These are phyloP conservation scores for Boletus rufocinnamomeus DNA, from an alignment of 768 basidiomycete genomes.

Conservation along the genomic window DNA sequence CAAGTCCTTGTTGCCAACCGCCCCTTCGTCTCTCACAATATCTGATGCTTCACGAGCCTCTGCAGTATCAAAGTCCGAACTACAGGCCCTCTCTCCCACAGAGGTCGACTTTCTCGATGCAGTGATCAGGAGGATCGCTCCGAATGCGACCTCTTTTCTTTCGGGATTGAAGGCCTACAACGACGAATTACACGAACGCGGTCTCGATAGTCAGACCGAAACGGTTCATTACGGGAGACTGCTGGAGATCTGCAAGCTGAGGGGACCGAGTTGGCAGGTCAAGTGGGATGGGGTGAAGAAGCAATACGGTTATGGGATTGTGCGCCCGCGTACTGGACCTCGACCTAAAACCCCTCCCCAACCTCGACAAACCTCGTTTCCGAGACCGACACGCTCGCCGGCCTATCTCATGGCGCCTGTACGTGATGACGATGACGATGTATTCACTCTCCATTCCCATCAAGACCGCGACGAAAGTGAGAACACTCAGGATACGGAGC, in stretches of 20 bases:
- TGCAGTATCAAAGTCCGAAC: conserved; percentile 46
- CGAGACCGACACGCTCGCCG: conserved; percentile 26
- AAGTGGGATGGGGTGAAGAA: conserved; percentile 77
- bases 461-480: conserved; percentile 37
- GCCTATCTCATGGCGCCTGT: conserved; percentile 29
- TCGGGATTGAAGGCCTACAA: conserved; percentile 86
- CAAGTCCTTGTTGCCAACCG: conserved; percentile 29
- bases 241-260: conserved; percentile 79
- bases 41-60: conserved; percentile 45
- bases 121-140: conserved; percentile 68
- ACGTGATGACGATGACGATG: conserved; percentile 42
- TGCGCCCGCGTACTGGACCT: conserved; percentile 15
- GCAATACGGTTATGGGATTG: conserved; percentile 45
- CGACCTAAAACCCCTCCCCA: conserved; percentile 22
- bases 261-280: conserved; percentile 76
- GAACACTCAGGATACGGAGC: conserved; percentile 21
- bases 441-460: conserved; percentile 47
- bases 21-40: conserved; percentile 7
- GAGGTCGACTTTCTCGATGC: conserved; percentile 76
- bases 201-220: conserved; percentile 74
- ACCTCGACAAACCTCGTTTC: conserved; percentile 18
- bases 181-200: conserved; percentile 70
- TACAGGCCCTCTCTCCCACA: conserved; percentile 48
- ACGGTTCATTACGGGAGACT: conserved; percentile 81
- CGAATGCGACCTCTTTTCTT: conserved; percentile 72